Percentiles rank a stretch among this genome's conserved stretches.
These are phyloP conservation scores for Shiraia sp. DNA, from an alignment of 2,329 filamentous ascomycete species.

Conservation along the genomic window DNA sequence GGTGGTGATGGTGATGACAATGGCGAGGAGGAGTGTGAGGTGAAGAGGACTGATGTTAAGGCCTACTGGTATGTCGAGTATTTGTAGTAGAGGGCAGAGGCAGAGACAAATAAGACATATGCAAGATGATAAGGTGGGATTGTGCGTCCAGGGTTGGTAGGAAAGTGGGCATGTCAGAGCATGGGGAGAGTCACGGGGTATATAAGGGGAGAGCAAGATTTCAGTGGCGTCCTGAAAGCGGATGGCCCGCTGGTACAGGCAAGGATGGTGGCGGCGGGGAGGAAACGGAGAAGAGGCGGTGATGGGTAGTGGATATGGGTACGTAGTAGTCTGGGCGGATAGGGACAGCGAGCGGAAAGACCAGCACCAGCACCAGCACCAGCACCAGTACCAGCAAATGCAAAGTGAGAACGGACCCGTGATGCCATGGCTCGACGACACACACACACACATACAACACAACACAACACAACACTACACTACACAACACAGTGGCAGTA, in stretches of 20 bases:
- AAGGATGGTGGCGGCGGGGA: slow-evolving; percentile 45
- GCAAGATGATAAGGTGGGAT: slow-evolving; percentile 29
- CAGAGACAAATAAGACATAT: slow-evolving; percentile 39
- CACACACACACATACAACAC: too few species aligned
- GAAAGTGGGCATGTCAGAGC: slow-evolving; percentile 32
- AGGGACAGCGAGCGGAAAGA: slow-evolving; percentile 36
- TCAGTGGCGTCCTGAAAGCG: slow-evolving; percentile 45
- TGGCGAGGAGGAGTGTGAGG: too few species aligned
- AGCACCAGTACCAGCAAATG: too few species aligned
- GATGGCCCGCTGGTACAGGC: slow-evolving; percentile 37
- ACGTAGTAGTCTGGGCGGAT: slow-evolving; percentile 43
- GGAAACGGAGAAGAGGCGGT: slow-evolving; percentile 44
- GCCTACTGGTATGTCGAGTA: too few species aligned
- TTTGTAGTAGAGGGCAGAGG: slow-evolving; percentile 11
- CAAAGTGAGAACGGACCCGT: slow-evolving; percentile 34
- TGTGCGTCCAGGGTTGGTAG: slow-evolving; percentile 26
- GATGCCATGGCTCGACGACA: slow-evolving; percentile 30
- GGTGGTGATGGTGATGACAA: too few species aligned
- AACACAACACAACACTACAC: too few species aligned
- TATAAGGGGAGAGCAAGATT: slow-evolving; percentile 46
- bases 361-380: too few species aligned
- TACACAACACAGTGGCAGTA: too few species aligned
- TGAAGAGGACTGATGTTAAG: too few species aligned
- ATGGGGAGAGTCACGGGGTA: slow-evolving; percentile 43
- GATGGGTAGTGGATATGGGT: slow-evolving; percentile 42